These are phyloP conservation scores for Globisporangium spinosum DNA, from an alignment of 352 stramenopile species.

Conservation along the genomic window DNA sequence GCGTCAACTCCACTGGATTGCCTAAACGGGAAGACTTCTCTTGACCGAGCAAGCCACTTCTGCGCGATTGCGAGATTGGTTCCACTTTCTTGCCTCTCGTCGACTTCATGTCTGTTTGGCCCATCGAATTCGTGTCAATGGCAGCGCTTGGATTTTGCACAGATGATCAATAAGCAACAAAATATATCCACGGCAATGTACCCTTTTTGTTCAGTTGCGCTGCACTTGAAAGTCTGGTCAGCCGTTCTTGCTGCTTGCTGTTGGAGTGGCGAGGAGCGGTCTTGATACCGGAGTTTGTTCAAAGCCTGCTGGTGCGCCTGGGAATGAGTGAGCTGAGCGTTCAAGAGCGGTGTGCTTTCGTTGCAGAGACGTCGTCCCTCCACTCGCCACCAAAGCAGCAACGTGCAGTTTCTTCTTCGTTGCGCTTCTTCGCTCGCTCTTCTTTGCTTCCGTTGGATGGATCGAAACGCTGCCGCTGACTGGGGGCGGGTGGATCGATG, in stretches of 20 bases:
- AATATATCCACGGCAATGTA: conserved; percentile 11
- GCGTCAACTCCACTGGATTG: conserved; percentile 46
- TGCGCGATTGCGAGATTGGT: conserved; percentile 5
- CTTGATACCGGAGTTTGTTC: neutral
- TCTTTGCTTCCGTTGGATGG: conserved; percentile 7
- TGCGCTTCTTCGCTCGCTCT: conserved; percentile 9
- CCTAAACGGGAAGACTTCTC: conserved; percentile 40
- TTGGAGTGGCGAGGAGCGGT: neutral
- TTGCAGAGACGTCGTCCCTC: neutral
- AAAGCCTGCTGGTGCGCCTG: neutral
- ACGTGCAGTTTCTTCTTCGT: conserved; percentile 5
- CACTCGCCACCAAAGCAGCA: neutral
- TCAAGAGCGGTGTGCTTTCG: neutral
- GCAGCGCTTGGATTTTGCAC: neutral
- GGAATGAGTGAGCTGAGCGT: neutral
- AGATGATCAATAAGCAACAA: conserved; percentile 9
- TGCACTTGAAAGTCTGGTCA: neutral
- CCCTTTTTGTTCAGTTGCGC: conserved; percentile 1
- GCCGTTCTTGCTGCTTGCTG: neutral
- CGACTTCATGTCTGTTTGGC: conserved; percentile 33
- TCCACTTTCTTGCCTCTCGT: conserved; percentile 26
- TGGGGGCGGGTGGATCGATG: neutral
- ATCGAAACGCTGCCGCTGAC: conserved; percentile 6
- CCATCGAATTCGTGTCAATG: conserved; percentile 14
- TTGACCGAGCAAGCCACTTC: conserved; percentile 16